These are phyloP conservation scores for Dactylonectria estremocensis DNA, from an alignment of 2,329 filamentous ascomycete genomes.

Conservation along the genomic window DNA sequence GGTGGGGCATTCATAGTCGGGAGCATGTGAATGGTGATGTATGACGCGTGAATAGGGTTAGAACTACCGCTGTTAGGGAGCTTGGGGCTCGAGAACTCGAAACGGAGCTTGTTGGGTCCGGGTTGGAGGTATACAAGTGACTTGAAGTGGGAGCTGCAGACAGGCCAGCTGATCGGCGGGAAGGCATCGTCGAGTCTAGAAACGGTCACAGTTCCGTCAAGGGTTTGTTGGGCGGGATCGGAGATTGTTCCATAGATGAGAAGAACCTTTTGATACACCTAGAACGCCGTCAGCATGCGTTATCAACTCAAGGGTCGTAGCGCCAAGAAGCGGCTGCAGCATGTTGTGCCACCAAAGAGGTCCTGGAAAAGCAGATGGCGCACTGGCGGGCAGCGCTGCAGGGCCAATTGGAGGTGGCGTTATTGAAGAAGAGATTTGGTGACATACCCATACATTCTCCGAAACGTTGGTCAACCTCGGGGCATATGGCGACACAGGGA, in stretches of 20 bases:
- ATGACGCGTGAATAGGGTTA: conserved; percentile 82
- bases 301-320: conserved; percentile 21
- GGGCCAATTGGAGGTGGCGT: conserved; percentile 28
- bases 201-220: conserved; percentile 86
- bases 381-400: conserved; percentile 27
- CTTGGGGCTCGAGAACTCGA: conserved; percentile 91
- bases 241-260: conserved; percentile 87
- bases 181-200: conserved; percentile 89
- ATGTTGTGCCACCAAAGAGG: conserved; percentile 23
- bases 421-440: conserved; percentile 36
- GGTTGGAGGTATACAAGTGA: conserved; percentile 91
- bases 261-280: conserved; percentile 94
- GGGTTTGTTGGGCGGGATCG: conserved; percentile 74
- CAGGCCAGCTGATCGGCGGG: conserved; percentile 88
- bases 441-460: conserved; percentile 87
- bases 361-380: conserved; percentile 34
- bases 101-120: conserved; percentile 88
- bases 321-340: conserved; percentile 25
- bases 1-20: conserved; percentile 85
- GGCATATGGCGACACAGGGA: conserved; percentile 83
- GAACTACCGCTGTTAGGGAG: conserved; percentile 77
- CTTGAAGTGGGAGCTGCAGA: conserved; percentile 92
- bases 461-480: conserved; percentile 84
- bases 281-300: conserved; percentile 43
- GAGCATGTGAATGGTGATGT: conserved; percentile 88